phyloP scores from a whole-genome alignment of 2,329 filamentous ascomycete genomes.

The Sclerotiophoma versabilis region DNA sequence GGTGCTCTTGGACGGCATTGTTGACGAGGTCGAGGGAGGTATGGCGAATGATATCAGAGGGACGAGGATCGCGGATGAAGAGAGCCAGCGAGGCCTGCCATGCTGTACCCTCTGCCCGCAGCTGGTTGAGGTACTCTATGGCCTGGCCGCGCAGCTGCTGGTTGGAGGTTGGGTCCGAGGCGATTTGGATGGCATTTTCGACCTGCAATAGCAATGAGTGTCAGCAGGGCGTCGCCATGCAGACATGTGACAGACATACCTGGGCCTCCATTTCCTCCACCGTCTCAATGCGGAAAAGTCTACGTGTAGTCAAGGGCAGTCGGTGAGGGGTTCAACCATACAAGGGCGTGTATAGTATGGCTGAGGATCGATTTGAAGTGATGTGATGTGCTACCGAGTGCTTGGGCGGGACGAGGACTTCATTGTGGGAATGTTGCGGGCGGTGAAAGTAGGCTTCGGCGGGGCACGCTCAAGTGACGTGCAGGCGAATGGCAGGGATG shows the following conservation, averaged over 20 bases:
- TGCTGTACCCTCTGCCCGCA: conserved; percentile 81
- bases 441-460: conserved; percentile 42
- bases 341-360: conserved; percentile 27
- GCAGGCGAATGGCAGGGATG: conserved; percentile 27
- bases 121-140: conserved; percentile 77
- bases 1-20: conserved; percentile 82
- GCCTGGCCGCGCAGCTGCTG: conserved; percentile 79
- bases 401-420: conserved; percentile 40
- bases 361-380: conserved; percentile 19
- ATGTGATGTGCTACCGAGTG: conserved; percentile 44
- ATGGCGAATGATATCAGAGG: conserved; percentile 84
- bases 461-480: conserved; percentile 40
- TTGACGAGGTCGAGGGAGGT: conserved; percentile 93
- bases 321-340: conserved; percentile 24
- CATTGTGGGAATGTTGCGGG: conserved; percentile 46
- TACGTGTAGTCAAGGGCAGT: conserved; percentile 27
- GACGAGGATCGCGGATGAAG: conserved; percentile 78
- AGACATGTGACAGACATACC: conserved; percentile 30
- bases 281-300: conserved; percentile 30
- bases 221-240: not conserved
- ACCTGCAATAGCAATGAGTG: conserved; percentile 63
- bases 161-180: conserved; percentile 81
- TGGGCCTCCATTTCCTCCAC: conserved; percentile 50
- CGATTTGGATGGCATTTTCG: conserved; percentile 94
- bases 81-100: conserved; percentile 90